A percentile compares a stretch with the other conserved stretches of the same genome.
Conservation (phyloP, 2,329 filamentous ascomycete genomes). For the Onygenales sp. region DNA sequence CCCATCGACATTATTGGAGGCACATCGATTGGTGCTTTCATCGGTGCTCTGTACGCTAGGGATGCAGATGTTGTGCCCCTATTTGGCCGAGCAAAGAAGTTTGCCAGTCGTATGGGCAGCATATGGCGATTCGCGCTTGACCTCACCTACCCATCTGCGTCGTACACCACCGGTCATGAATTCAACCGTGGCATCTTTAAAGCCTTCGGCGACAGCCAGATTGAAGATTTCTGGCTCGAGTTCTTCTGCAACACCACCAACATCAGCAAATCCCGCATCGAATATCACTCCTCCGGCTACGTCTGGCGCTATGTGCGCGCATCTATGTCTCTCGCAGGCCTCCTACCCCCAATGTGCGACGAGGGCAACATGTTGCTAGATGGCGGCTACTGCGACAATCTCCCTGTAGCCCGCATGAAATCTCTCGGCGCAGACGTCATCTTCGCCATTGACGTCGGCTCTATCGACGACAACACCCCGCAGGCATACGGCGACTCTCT, state of each 20-base stretch:
- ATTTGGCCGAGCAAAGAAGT: slow-evolving; percentile 94
- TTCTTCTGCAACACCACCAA: slow-evolving; percentile 99
- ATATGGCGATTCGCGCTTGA: slow-evolving; percentile 98
- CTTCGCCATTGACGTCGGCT: slow-evolving; percentile 90
- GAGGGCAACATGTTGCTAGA: slow-evolving; percentile 95
- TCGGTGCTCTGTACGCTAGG: slow-evolving; percentile 87
- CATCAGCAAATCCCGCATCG: slow-evolving; percentile 83
- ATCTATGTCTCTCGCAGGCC: slow-evolving; percentile 89
- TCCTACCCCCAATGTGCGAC: slow-evolving; percentile 89
- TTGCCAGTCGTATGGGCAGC: slow-evolving; percentile 95
- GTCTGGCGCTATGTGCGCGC: slow-evolving; percentile 95
- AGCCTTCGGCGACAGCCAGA: slow-evolving; percentile 90
- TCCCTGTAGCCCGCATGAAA: slow-evolving; percentile 97
- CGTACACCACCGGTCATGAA: slow-evolving; percentile 96
- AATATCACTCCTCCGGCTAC: slow-evolving; percentile 93
- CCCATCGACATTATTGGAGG: slow-evolving; percentile 93
- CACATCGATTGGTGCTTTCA: slow-evolving; percentile 92
- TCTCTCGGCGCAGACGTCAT: slow-evolving; percentile 85
- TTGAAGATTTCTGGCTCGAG: slow-evolving; percentile 98
- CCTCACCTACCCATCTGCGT: slow-evolving; percentile 88
- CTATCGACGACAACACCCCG: slow-evolving; percentile 81
- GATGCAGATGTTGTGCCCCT: slow-evolving; percentile 96
- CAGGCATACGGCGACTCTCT: slow-evolving; percentile 90
- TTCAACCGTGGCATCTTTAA: slow-evolving; percentile 99
- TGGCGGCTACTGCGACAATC: slow-evolving; percentile 92